These are phyloP conservation scores for Phytophthora parvispora DNA, from an alignment of 352 stramenopile genomes.

Conservation along the genomic window DNA sequence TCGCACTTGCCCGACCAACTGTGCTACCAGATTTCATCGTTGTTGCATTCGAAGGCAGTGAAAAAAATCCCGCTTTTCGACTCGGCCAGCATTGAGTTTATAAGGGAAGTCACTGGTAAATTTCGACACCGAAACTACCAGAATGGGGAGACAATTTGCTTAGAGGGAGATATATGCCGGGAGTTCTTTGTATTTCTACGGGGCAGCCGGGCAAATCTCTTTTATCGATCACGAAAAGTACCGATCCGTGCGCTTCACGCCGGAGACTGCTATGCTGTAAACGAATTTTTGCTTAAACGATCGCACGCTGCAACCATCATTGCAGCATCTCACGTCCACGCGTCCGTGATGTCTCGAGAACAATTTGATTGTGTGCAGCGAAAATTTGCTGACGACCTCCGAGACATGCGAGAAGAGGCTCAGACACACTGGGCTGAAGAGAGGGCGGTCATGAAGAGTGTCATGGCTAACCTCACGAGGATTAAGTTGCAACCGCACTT, in stretches of 20 bases:
- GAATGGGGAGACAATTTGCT: slow-evolving; percentile 58
- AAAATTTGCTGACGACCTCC: slow-evolving; percentile 64
- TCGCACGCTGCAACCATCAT: slow-evolving; percentile 49
- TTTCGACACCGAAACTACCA: slow-evolving; percentile 69
- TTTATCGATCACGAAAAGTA: slow-evolving; percentile 33
- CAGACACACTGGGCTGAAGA: slow-evolving; percentile 45
- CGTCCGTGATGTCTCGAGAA: slow-evolving; percentile 54
- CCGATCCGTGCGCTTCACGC: slow-evolving; percentile 50
- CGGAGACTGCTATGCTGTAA: slow-evolving; percentile 64
- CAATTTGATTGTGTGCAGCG: slow-evolving; percentile 65
- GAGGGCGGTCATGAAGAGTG: slow-evolving; percentile 31
- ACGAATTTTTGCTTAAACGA: slow-evolving; percentile 63
- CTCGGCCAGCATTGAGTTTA: slow-evolving; percentile 48
- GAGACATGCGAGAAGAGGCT: slow-evolving; percentile 50
- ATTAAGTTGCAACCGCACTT: slow-evolving; percentile 62
- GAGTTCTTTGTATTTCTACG: slow-evolving; percentile 72
- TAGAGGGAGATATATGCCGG: slow-evolving; percentile 62
- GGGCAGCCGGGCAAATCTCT: slow-evolving; percentile 57
- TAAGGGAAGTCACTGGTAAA: slow-evolving; percentile 65
- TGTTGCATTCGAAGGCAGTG: slow-evolving; percentile 68
- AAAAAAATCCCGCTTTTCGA: slow-evolving; percentile 62
- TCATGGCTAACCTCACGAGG: slow-evolving; percentile 46
- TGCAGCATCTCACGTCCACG: slow-evolving; percentile 52
- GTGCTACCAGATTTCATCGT: slow-evolving; percentile 65
- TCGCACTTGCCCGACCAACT: slow-evolving; percentile 60